A percentile compares a stretch with the other conserved stretches of the same genome.
Evolutionary conservation across 352 stramenopile genomes (phyloP).

Genomic region (Pythium folliculosum): DNA sequence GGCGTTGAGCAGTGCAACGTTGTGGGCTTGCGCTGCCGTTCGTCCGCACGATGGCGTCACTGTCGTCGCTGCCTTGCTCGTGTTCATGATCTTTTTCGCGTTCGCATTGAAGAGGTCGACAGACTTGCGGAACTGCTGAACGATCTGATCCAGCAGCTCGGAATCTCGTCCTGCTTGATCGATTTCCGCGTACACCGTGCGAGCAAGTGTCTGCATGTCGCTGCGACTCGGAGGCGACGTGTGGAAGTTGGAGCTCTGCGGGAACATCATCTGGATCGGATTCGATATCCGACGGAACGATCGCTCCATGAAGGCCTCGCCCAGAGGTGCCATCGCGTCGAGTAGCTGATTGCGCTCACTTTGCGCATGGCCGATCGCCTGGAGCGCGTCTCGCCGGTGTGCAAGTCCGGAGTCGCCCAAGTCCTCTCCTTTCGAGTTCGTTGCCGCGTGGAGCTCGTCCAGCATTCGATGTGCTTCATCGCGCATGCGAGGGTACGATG

Average conservation of each 20-base stretch:
- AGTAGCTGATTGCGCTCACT: conserved; percentile 68
- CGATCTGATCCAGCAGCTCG: conserved; percentile 52
- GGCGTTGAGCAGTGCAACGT: conserved; percentile 72
- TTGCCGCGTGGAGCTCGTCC: conserved; percentile 58
- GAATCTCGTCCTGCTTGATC: conserved; percentile 65
- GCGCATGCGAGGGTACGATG: conserved; percentile 78
- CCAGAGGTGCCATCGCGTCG: conserved; percentile 65
- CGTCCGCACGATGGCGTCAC: conserved; percentile 55
- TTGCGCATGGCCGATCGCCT: conserved; percentile 40
- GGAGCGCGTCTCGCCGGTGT: conserved; percentile 14
- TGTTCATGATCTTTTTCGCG: conserved; percentile 75
- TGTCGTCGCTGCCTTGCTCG: conserved; percentile 46
- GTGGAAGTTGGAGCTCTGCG: conserved; percentile 82
- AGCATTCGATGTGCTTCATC: conserved; percentile 70
- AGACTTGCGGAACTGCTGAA: conserved; percentile 64
- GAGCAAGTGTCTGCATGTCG: conserved; percentile 82
- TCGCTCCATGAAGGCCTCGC: conserved; percentile 71
- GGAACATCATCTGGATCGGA: conserved; percentile 89
- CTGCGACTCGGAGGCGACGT: conserved; percentile 74
- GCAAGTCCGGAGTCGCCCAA: conserved; percentile 12
- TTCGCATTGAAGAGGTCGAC: conserved; percentile 72
- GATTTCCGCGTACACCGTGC: conserved; percentile 70
- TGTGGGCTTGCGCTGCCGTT: conserved; percentile 75
- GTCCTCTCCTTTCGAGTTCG: conserved; percentile 33
- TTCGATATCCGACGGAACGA: conserved; percentile 64